Conservation (phyloP, 352 stramenopile species). For the Phytopythium delawarense region DNA sequence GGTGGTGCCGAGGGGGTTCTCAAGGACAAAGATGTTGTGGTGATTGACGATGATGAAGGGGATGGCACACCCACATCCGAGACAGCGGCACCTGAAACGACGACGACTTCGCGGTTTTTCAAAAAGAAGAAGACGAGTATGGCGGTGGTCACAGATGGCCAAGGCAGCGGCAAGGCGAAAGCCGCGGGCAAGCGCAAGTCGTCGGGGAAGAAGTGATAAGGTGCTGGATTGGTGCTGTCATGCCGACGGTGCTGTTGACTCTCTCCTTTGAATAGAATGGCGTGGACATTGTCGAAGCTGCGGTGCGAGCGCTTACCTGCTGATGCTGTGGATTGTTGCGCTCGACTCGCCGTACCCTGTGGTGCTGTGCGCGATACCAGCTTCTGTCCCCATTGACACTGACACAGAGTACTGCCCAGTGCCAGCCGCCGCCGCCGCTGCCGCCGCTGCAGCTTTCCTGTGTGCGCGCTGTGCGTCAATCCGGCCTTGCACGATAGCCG, state of each 20-base stretch:
- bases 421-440: constrained; percentile 10
- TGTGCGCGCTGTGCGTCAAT: constrained; percentile 69
- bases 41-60: not conserved
- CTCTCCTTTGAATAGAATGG: not conserved
- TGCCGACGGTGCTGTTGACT: not conserved
- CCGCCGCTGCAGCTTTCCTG: constrained; percentile 50
- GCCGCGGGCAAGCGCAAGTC: constrained; percentile 2
- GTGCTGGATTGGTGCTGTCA: not conserved
- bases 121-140: constrained; percentile 8
- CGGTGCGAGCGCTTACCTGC: not conserved
- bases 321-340: constrained; percentile 5
- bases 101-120: constrained; percentile 5
- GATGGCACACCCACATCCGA: not conserved
- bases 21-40: constrained; percentile 9
- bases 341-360: constrained; percentile 4
- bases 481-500: constrained; percentile 66
- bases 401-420: not conserved
- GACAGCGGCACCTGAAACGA: not conserved
- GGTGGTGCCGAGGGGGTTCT: not conserved
- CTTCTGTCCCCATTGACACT: not conserved
- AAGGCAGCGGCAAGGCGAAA: not conserved
- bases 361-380: not conserved
- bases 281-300: too few relatives aligned
- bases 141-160: not conserved
- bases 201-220: not conserved